Evolutionary conservation across 2,329 filamentous ascomycete genomes (phyloP).

Genomic region (Paracoccidioides lutzii): DNA sequence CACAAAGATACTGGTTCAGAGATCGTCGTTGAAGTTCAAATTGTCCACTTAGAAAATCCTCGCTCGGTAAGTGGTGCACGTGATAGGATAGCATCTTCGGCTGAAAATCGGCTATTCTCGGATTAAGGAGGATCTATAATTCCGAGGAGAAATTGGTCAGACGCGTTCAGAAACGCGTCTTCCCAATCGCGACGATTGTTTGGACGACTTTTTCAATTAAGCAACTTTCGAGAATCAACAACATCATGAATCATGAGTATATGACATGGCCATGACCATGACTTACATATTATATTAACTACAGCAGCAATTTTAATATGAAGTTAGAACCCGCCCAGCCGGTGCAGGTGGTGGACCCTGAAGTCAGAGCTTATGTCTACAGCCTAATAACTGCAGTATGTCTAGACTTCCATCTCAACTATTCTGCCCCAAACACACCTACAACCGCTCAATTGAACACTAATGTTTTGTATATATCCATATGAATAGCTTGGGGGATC

Average conservation of each 20-base stretch:
- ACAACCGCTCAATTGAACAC: neutral
- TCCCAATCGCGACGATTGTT: constrained; percentile 11
- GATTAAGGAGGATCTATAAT: neutral
- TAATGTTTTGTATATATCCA: neutral
- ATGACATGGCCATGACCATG: neutral
- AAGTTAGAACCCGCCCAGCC: constrained; percentile 29
- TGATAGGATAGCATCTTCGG: neutral
- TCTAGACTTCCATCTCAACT: constrained; percentile 12
- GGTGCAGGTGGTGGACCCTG: constrained; percentile 61
- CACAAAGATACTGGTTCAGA: neutral
- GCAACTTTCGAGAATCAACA: neutral
- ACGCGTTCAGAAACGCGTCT: constrained; percentile 20
- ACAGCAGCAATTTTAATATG: constrained; percentile 20
- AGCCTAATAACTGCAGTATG: constrained; percentile 85
- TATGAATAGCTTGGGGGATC: constrained; percentile 63
- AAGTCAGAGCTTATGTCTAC: constrained; percentile 85
- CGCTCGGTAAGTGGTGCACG: neutral
- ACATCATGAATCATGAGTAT: neutral
- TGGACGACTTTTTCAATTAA: neutral
- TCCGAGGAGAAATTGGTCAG: neutral
- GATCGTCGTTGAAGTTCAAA: neutral
- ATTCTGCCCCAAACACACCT: neutral
- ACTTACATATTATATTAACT: neutral
- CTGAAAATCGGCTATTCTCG: neutral
- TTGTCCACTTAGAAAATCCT: neutral